Evolutionary conservation across 129 eudicot genomes (phyloP).

Genomic region (Heracleum sosnowskyi): DNA sequence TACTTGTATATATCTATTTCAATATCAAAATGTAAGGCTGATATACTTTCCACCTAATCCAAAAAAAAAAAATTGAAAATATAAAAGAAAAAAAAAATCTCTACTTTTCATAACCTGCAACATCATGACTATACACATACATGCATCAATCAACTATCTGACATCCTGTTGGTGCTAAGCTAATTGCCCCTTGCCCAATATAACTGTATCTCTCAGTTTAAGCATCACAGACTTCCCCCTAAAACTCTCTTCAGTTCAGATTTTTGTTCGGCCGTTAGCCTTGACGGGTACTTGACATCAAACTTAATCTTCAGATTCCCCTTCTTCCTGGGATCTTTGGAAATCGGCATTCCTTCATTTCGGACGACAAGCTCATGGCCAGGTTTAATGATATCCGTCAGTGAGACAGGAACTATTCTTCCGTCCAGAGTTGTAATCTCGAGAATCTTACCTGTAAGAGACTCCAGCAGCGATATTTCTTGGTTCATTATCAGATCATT

Average conservation of each 20-base stretch:
- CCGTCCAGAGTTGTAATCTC: constrained; percentile 21
- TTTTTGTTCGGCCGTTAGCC: constrained; percentile 29
- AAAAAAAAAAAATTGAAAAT: background rate
- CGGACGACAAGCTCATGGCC: constrained; percentile 21
- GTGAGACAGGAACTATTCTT: constrained; percentile 13
- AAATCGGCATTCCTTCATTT: constrained; percentile 35
- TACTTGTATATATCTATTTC: background rate
- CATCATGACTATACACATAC: background rate
- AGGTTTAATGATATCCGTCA: constrained; percentile 17
- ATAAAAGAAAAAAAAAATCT: background rate
- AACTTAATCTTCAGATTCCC: constrained; percentile 27
- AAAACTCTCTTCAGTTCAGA: constrained; percentile 13
- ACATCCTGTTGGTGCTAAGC: background rate
- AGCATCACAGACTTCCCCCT: constrained; percentile 9
- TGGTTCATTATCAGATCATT: constrained; percentile 23
- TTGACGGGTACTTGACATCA: constrained; percentile 28
- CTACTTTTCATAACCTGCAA: background rate
- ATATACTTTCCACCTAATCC: constrained; percentile 3
- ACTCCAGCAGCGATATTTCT: constrained; percentile 20
- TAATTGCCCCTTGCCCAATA: background rate
- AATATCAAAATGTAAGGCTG: background rate
- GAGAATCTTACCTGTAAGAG: constrained; percentile 18
- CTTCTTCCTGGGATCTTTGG: constrained; percentile 22
- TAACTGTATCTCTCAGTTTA: background rate
- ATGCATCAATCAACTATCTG: background rate